Evolutionary conservation across 2,329 filamentous ascomycete genomes (phyloP).

Genomic region (Arthrobotrys entomopaga): DNA sequence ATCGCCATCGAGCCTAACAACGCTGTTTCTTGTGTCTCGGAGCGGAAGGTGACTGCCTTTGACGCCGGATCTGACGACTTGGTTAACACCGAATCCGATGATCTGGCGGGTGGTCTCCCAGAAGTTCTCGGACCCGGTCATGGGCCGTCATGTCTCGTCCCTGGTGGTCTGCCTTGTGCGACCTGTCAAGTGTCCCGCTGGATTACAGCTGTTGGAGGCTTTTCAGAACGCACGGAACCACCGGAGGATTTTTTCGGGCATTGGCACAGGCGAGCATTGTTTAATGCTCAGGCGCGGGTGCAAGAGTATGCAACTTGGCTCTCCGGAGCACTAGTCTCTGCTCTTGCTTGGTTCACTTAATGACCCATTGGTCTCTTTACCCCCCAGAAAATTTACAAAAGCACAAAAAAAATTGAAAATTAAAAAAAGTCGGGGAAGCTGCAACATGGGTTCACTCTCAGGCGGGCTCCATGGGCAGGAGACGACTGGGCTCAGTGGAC

Average conservation of each 20-base stretch:
- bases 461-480: background rate
- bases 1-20: background rate
- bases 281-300: background rate
- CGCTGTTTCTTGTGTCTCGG: background rate
- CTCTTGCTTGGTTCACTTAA: background rate
- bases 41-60: background rate
- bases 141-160: background rate
- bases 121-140: background rate
- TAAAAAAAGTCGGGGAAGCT: slow-evolving; percentile 9
- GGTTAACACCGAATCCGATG: background rate
- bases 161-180: background rate
- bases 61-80: background rate
- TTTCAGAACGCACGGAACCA: background rate
- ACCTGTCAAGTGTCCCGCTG: background rate
- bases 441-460: background rate
- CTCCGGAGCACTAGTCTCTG: background rate
- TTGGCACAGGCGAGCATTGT: background rate
- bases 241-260: background rate
- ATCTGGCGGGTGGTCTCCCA: background rate
- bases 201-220: slow-evolving; percentile 4
- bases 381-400: slow-evolving; percentile 9
- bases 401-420: slow-evolving; percentile 23
- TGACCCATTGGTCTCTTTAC: background rate
- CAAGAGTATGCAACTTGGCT: slow-evolving; percentile 4
- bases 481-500: background rate